These are phyloP conservation scores for Cyclanthera cordifolia DNA, from an alignment of 306 rosid species.

Conservation along the genomic window DNA sequence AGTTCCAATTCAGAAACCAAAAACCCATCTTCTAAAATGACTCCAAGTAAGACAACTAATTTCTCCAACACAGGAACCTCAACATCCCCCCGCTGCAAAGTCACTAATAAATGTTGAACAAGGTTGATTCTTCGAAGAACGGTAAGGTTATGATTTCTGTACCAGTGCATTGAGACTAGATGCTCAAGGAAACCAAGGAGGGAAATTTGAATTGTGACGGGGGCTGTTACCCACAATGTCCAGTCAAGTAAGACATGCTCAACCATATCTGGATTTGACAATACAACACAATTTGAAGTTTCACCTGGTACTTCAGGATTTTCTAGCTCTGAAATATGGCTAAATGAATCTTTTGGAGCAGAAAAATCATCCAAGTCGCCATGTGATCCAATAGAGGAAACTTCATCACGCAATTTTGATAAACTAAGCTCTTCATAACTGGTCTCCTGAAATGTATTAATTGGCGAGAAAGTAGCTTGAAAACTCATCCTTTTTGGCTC, in stretches of 20 bases:
- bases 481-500: constrained; percentile 71
- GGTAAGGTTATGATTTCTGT: constrained; percentile 89
- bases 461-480: constrained; percentile 44
- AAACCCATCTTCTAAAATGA: constrained; percentile 93
- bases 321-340: constrained; percentile 96
- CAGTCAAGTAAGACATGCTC: constrained; percentile 98
- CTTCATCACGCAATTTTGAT: constrained; percentile 75
- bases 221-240: constrained; percentile 94
- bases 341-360: constrained; percentile 73
- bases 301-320: constrained; percentile 59
- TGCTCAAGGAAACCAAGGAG: constrained; percentile 94
- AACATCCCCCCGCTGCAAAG: constrained; percentile 95
- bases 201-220: constrained; percentile 79
- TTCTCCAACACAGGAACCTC: constrained; percentile 97
- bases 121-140: constrained; percentile 82
- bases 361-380: constrained; percentile 91
- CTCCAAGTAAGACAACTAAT: constrained; percentile 92
- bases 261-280: constrained; percentile 99
- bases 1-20: constrained; percentile 83
- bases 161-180: constrained; percentile 99
- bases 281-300: constrained; percentile 93
- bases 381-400: constrained; percentile 80
- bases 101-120: constrained; percentile 93
- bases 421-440: constrained; percentile 62
- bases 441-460: constrained; percentile 44